Conservation (phyloP, 108 stramenopile species). For the Pseudonitzschia multiseries region DNA sequence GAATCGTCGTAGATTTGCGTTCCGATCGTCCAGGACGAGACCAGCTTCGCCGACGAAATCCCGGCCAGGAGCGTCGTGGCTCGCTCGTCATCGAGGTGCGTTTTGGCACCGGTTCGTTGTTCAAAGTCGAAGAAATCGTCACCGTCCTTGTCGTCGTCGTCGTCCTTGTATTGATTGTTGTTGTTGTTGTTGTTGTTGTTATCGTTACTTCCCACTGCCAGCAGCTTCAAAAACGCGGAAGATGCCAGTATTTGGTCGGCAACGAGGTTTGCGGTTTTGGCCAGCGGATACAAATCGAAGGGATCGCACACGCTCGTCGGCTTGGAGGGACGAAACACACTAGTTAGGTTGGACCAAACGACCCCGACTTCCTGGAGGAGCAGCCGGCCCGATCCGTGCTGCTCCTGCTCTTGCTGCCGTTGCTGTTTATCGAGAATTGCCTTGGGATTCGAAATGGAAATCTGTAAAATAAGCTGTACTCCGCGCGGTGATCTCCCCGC, state of each 20-base stretch:
- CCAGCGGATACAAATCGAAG: slow-evolving; percentile 40
- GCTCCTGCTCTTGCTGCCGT: no score
- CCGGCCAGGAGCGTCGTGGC: neutral
- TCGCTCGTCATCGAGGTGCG: neutral
- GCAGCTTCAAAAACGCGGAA: slow-evolving; percentile 14
- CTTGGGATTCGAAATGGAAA: slow-evolving; percentile 46
- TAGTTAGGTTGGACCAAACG: slow-evolving; percentile 28
- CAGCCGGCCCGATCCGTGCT: no score
- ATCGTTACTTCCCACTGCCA: slow-evolving; percentile 12
- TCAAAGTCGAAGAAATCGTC: neutral
- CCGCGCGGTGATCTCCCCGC: neutral
- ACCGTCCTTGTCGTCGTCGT: neutral
- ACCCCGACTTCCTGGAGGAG: slow-evolving; percentile 36
- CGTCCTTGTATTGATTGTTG: no score
- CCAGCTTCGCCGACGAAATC: slow-evolving; percentile 9
- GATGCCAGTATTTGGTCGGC: slow-evolving; percentile 27
- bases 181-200: neutral
- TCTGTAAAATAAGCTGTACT: slow-evolving; percentile 38
- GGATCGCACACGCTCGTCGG: slow-evolving; percentile 30
- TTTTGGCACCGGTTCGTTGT: no score
- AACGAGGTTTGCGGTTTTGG: slow-evolving; percentile 30
- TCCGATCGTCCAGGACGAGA: slow-evolving; percentile 56
- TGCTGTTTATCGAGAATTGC: slow-evolving; percentile 11
- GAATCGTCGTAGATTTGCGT: slow-evolving; percentile 48
- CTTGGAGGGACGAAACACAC: slow-evolving; percentile 12